Percentiles rank a stretch among this genome's conserved stretches.
Conservation (phyloP, 495 filamentous ascomycete genomes). For the Rusavskia elegans region DNA sequence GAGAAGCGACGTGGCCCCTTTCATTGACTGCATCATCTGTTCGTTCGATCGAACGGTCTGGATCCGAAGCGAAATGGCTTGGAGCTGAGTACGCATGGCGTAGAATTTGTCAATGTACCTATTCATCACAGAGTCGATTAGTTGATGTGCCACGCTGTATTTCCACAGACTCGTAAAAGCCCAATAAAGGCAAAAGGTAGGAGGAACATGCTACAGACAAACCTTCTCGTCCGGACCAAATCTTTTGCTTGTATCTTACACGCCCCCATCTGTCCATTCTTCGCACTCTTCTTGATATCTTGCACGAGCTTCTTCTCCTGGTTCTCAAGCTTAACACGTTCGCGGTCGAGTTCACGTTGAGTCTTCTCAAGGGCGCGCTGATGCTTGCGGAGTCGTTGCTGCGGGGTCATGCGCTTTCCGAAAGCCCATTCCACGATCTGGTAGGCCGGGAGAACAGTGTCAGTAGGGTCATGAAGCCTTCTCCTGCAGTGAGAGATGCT, state of each 20-base stretch:
- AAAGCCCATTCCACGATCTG: conserved; percentile 4
- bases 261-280: conserved; percentile 91
- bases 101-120: conserved; percentile 98
- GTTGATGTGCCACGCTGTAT: too few relatives aligned
- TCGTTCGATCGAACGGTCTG: conserved; percentile 98
- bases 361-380: conserved; percentile 93
- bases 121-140: neutral
- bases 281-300: conserved; percentile 94
- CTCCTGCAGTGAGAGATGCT: too few relatives aligned
- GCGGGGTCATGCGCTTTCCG: conserved; percentile 57
- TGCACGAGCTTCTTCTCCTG: conserved; percentile 93
- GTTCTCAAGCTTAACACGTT: conserved; percentile 86
- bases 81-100: conserved; percentile 88
- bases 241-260: conserved; percentile 98
- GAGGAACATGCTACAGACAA: conserved; percentile 6
- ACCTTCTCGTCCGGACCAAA: conserved; percentile 80
- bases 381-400: conserved; percentile 91
- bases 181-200: too few relatives aligned
- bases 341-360: conserved; percentile 86
- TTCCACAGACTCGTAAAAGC: too few relatives aligned
- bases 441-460: too few relatives aligned
- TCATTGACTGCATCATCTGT: conserved; percentile 99
- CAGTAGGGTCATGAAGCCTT: too few relatives aligned
- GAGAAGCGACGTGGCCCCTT: conserved; percentile 80
- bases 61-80: conserved; percentile 87